Percentiles rank a stretch among this genome's conserved stretches.
Conservation (phyloP, 805 yeast genomes). For the Candida sphagnicola region DNA sequence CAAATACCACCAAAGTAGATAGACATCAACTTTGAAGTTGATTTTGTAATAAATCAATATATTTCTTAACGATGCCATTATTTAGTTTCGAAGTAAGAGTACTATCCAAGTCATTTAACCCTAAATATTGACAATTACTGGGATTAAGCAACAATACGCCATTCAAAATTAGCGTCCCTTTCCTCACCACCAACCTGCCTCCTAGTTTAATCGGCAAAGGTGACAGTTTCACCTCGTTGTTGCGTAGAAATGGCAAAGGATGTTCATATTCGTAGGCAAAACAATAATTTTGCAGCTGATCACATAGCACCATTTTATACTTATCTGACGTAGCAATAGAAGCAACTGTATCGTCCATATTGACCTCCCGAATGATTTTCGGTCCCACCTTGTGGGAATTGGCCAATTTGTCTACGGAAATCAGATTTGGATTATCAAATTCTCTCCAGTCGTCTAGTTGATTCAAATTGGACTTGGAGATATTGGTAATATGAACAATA, state of each 20-base stretch:
- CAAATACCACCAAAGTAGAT: background rate
- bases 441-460: slow-evolving; percentile 54
- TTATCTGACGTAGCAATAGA: slow-evolving; percentile 15
- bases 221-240: slow-evolving; percentile 16
- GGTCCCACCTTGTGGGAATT: slow-evolving; percentile 16
- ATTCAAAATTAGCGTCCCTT: slow-evolving; percentile 43
- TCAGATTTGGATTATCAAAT: slow-evolving; percentile 53
- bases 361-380: slow-evolving; percentile 45
- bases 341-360: slow-evolving; percentile 32
- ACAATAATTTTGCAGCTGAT: slow-evolving; percentile 43
- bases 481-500: slow-evolving; percentile 52
- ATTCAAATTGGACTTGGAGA: slow-evolving; percentile 45
- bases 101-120: slow-evolving; percentile 19
- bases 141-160: slow-evolving; percentile 41
- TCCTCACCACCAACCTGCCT: slow-evolving; percentile 49
- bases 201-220: slow-evolving; percentile 49
- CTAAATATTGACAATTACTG: slow-evolving; percentile 28
- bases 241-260: slow-evolving; percentile 46
- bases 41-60: slow-evolving; percentile 33
- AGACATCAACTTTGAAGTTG: slow-evolving; percentile 9
- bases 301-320: slow-evolving; percentile 58
- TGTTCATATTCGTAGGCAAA: slow-evolving; percentile 56
- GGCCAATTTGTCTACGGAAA: slow-evolving; percentile 52
- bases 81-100: slow-evolving; percentile 26
- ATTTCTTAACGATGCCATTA: slow-evolving; percentile 31